These are phyloP conservation scores for Simmondsia chinensis DNA, from an alignment of 148 eudicot species.

Conservation along the genomic window DNA sequence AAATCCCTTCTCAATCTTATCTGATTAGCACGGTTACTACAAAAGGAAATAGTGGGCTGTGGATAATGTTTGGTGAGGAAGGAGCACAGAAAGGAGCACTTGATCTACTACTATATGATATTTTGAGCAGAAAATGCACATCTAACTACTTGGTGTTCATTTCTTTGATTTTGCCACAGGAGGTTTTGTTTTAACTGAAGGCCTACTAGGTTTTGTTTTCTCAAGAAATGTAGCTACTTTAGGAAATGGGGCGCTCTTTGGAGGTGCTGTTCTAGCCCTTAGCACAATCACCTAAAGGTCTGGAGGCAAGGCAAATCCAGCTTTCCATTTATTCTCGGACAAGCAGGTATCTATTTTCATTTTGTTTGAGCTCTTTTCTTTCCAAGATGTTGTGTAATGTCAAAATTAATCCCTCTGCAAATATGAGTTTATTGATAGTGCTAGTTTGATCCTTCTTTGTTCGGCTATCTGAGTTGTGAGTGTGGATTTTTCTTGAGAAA, in stretches of 20 bases:
- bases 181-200: constrained; percentile 69
- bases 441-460: no score
- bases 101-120: no score
- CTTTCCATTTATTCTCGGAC: constrained; percentile 79
- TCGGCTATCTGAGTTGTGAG: no score
- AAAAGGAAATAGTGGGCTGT: no score
- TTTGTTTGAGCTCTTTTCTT: background rate
- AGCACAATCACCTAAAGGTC: constrained; percentile 68
- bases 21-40: no score
- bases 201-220: constrained; percentile 65
- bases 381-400: background rate
- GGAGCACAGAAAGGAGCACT: no score
- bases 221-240: constrained; percentile 51
- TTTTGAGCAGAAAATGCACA: background rate
- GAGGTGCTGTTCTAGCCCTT: constrained; percentile 74
- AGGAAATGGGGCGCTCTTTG: constrained; percentile 49
- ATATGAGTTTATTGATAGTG: no score
- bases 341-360: constrained; percentile 55
- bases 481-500: no score
- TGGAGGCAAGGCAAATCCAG: constrained; percentile 87
- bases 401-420: no score
- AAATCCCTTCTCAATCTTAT: no score
- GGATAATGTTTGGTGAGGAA: no score
- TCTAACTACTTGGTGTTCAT: constrained; percentile 5
- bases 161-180: constrained; percentile 30